These are phyloP conservation scores for Leccinum disarticulatum DNA, from an alignment of 768 basidiomycete genomes.

Conservation along the genomic window DNA sequence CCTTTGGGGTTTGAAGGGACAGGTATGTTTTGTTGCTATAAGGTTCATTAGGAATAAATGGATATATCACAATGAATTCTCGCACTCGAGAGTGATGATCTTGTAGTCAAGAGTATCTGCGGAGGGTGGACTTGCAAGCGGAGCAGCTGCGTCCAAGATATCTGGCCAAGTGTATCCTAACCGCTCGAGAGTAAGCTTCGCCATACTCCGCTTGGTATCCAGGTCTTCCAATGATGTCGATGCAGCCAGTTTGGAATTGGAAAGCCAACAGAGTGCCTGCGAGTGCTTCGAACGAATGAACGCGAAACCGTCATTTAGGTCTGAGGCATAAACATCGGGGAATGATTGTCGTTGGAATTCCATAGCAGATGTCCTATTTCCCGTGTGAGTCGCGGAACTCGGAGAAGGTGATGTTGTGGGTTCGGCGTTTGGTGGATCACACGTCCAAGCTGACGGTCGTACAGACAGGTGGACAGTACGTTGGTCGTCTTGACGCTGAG, in stretches of 20 bases:
- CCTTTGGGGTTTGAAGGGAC: slow-evolving; percentile 44
- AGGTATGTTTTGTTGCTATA: slow-evolving; percentile 46
- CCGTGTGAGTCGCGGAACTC: not conserved
- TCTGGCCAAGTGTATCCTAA: slow-evolving; percentile 45
- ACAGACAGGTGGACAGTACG: slow-evolving; percentile 74
- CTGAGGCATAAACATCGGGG: not conserved
- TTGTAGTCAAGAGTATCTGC: slow-evolving; percentile 35
- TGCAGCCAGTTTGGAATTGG: slow-evolving; percentile 19
- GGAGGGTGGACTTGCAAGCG: slow-evolving; percentile 17
- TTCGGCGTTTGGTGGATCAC: slow-evolving; percentile 44
- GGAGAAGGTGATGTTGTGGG: slow-evolving; percentile 15
- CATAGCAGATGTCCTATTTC: not conserved
- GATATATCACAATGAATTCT: not conserved
- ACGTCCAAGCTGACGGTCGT: slow-evolving; percentile 75
- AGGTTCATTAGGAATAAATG: slow-evolving; percentile 8
- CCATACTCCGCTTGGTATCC: slow-evolving; percentile 14
- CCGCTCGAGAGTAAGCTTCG: slow-evolving; percentile 31
- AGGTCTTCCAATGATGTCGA: slow-evolving; percentile 15
- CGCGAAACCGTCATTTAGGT: slow-evolving; percentile 8
- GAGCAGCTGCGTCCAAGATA: slow-evolving; percentile 40
- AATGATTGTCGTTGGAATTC: slow-evolving; percentile 3
- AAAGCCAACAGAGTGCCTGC: slow-evolving; percentile 27
- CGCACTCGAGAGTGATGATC: slow-evolving; percentile 21
- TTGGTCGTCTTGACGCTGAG: slow-evolving; percentile 54
- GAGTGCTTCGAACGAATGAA: slow-evolving; percentile 27